A percentile compares a stretch with the other conserved stretches of the same genome.
phyloP scores from a whole-genome alignment of 371 early-diverging fungal species.

The Actinomortierella wolfii region DNA sequence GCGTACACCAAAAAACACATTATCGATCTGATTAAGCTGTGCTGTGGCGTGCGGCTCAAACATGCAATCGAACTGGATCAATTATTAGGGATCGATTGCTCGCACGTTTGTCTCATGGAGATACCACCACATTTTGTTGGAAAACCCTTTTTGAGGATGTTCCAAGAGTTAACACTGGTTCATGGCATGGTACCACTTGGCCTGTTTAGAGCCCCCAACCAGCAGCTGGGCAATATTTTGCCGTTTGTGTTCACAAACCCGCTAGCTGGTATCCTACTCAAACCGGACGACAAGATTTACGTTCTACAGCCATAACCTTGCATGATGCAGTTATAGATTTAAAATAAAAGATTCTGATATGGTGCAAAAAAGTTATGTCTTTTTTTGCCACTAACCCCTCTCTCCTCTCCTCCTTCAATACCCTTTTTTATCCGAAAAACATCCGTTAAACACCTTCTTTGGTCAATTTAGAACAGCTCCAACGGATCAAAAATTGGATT shows the following conservation, averaged over 20 bases:
- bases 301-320: slow-evolving; percentile 31
- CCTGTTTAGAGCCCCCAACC: slow-evolving; percentile 51
- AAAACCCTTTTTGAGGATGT: slow-evolving; percentile 46
- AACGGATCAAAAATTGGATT: too few relatives aligned
- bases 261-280: slow-evolving; percentile 57
- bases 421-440: too few relatives aligned
- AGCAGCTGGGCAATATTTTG: slow-evolving; percentile 49
- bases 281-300: slow-evolving; percentile 55
- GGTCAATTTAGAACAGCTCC: too few relatives aligned
- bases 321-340: too few relatives aligned
- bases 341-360: too few relatives aligned
- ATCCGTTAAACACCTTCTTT: too few relatives aligned
- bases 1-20: slow-evolving; percentile 55
- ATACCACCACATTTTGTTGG: slow-evolving; percentile 47
- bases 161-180: slow-evolving; percentile 46
- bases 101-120: slow-evolving; percentile 43
- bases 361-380: too few relatives aligned
- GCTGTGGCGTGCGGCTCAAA: slow-evolving; percentile 55
- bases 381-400: too few relatives aligned
- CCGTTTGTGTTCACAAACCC: slow-evolving; percentile 62
- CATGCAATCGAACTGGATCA: slow-evolving; percentile 33
- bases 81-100: slow-evolving; percentile 38
- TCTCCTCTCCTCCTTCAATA: too few relatives aligned
- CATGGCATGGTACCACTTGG: slow-evolving; percentile 52
- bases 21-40: slow-evolving; percentile 54